phyloP scores from a whole-genome alignment of 768 basidiomycete genomes.

The Arthromyces matolae region DNA sequence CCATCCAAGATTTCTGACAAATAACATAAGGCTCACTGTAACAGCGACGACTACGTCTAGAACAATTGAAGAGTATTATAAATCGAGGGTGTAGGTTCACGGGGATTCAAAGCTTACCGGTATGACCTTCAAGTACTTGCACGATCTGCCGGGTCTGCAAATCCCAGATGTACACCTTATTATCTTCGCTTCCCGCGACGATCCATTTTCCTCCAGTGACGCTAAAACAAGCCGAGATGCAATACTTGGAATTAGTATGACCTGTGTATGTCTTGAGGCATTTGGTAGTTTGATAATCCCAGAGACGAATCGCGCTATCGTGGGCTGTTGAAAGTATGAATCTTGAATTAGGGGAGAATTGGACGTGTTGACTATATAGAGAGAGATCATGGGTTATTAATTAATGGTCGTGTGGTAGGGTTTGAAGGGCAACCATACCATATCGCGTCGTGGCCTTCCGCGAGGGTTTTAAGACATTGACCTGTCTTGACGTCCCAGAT shows the following conservation, averaged over 20 bases:
- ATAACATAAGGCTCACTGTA: slow-evolving; percentile 44
- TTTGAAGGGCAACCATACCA: slow-evolving; percentile 51
- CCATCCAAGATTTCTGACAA: not conserved
- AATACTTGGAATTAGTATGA: slow-evolving; percentile 79
- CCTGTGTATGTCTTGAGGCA: slow-evolving; percentile 89
- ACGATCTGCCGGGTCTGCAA: slow-evolving; percentile 83
- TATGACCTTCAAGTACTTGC: slow-evolving; percentile 75
- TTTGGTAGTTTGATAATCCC: slow-evolving; percentile 91
- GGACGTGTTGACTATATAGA: slow-evolving; percentile 70
- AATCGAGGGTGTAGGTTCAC: not conserved
- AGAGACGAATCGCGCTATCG: slow-evolving; percentile 88
- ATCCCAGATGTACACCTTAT: slow-evolving; percentile 90
- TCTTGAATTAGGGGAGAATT: slow-evolving; percentile 94
- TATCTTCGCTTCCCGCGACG: slow-evolving; percentile 87
- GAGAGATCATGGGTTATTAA: not conserved
- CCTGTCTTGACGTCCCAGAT: slow-evolving; percentile 93
- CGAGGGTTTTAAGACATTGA: slow-evolving; percentile 94
- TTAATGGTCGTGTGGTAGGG: not conserved
- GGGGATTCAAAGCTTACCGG: slow-evolving; percentile 39
- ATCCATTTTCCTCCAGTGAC: slow-evolving; percentile 89
- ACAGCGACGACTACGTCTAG: slow-evolving; percentile 77
- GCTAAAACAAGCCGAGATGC: slow-evolving; percentile 79
- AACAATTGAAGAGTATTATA: not conserved
- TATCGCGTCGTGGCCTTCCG: slow-evolving; percentile 83
- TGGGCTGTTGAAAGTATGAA: slow-evolving; percentile 93